Conservation (phyloP, 139 green algal species). For the Chlorella vulgaris region DNA sequence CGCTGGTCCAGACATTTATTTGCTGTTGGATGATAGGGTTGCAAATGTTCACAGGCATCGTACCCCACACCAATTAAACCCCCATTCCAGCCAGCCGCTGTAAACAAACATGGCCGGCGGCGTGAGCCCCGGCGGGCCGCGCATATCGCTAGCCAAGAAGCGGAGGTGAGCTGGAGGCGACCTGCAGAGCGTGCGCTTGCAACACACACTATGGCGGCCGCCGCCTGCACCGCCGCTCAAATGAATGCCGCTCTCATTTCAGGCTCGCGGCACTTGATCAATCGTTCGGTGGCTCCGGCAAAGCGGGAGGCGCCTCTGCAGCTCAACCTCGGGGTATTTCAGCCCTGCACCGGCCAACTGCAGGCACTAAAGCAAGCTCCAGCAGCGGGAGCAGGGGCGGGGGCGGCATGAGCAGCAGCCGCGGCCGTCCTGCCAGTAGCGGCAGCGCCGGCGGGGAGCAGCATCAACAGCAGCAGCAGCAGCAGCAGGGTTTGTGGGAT, state of each 20-base stretch:
- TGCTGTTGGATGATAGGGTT: too few relatives aligned
- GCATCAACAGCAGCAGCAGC: conserved; percentile 27
- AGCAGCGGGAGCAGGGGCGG: not conserved
- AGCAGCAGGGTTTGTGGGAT: not conserved
- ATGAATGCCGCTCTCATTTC: not conserved
- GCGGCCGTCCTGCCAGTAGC: not conserved
- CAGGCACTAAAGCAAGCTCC: too few relatives aligned
- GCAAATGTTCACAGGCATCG: too few relatives aligned
- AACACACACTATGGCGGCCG: not conserved
- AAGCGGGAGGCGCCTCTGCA: too few relatives aligned
- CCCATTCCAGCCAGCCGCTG: not conserved
- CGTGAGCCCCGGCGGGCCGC: conserved; percentile 23
- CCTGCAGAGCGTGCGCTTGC: not conserved
- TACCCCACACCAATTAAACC: too few relatives aligned
- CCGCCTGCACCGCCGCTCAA: not conserved
- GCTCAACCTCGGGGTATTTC: too few relatives aligned
- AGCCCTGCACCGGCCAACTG: too few relatives aligned
- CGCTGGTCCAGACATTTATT: too few relatives aligned
- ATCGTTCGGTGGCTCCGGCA: too few relatives aligned
- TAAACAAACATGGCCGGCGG: not conserved
- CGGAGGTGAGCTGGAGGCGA: not conserved
- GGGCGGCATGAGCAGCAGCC: not conserved
- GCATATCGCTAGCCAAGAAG: conserved; percentile 19
- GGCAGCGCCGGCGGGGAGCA: not conserved
- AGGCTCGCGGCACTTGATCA: conserved; percentile 33